phyloP scores from a whole-genome alignment of 768 basidiomycete genomes.

The Tulasnella sp. region DNA sequence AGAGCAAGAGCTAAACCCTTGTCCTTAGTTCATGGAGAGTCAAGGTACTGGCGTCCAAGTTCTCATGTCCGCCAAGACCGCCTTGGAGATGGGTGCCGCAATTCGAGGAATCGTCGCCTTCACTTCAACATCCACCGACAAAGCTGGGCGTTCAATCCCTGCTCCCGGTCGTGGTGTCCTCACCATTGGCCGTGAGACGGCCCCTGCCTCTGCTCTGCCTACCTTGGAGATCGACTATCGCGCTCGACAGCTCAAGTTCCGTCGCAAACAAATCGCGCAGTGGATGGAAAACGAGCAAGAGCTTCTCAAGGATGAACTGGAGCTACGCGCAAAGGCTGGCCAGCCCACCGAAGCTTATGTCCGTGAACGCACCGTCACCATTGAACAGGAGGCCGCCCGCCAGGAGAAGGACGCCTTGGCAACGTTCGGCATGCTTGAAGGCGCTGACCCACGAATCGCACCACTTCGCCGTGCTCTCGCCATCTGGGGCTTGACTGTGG shows the following conservation, averaged over 20 bases:
- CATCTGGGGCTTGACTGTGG: constrained; percentile 91
- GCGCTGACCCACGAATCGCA: constrained; percentile 75
- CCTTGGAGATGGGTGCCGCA: constrained; percentile 87
- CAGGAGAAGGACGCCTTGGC: constrained; percentile 94
- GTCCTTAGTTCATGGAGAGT: constrained; percentile 82
- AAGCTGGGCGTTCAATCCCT: constrained; percentile 96
- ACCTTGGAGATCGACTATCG: constrained; percentile 85
- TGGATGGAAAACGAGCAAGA: constrained; percentile 90
- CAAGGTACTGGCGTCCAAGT: constrained; percentile 97
- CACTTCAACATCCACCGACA: constrained; percentile 96
- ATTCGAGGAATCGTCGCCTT: constrained; percentile 92
- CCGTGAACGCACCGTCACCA: constrained; percentile 68
- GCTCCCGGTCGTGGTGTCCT: constrained; percentile 94
- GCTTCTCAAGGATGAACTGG: constrained; percentile 73
- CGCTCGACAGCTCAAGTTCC: constrained; percentile 90
- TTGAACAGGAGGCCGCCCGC: constrained; percentile 83
- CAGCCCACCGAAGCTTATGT: constrained; percentile 65
- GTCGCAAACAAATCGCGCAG: constrained; percentile 88
- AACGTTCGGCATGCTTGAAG: constrained; percentile 94
- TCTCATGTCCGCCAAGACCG: constrained; percentile 95
- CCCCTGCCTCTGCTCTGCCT: constrained; percentile 71
- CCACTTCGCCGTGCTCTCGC: constrained; percentile 94
- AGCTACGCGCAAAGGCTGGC: constrained; percentile 51
- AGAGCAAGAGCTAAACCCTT: not conserved
- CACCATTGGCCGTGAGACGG: constrained; percentile 79